Conservation (phyloP, 1,284 basidiomycete genomes). For the Schizophyllum commune region DNA sequence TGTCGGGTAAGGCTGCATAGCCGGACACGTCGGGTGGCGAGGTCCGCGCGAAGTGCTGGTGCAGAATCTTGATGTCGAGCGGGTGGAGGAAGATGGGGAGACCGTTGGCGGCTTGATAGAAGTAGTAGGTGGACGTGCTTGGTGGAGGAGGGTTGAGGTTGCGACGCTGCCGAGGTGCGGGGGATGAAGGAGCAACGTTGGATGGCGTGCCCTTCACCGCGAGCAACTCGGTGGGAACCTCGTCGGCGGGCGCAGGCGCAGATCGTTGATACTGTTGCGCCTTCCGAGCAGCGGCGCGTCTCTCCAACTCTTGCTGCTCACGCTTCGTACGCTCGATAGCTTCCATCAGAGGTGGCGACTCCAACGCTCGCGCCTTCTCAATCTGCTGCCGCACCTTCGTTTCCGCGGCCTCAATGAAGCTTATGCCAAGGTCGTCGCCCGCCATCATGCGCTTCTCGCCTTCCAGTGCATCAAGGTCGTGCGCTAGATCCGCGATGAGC, state of each 20-base stretch:
- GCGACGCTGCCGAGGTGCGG: constrained; percentile 46
- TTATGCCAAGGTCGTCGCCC: constrained; percentile 67
- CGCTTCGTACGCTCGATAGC: constrained; percentile 54
- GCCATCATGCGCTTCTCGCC: constrained; percentile 58
- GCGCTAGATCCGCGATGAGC: constrained; percentile 65
- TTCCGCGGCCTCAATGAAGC: constrained; percentile 78
- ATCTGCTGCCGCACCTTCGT: constrained; percentile 73
- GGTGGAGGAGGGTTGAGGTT: constrained; percentile 80
- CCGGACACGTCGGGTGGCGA: constrained; percentile 24
- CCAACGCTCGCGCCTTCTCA: constrained; percentile 66
- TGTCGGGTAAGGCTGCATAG: constrained; percentile 82
- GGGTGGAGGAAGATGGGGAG: constrained; percentile 92
- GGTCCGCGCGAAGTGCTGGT: constrained; percentile 57
- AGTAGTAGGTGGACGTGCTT: constrained; percentile 82
- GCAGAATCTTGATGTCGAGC: constrained; percentile 89
- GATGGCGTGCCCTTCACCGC: constrained; percentile 23
- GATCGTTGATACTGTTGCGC: constrained; percentile 32
- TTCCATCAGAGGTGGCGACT: constrained; percentile 50
- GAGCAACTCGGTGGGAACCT: constrained; percentile 49
- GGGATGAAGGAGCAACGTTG: constrained; percentile 15
- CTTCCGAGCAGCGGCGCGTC: constrained; percentile 28
- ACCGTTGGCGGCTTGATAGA: constrained; percentile 93
- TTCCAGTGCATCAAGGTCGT: constrained; percentile 69
- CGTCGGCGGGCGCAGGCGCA: constrained; percentile 16
- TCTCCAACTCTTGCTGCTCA: constrained; percentile 51